Evolutionary conservation across 495 filamentous ascomycete genomes (phyloP).

Genomic region (Xylaria castorea): DNA sequence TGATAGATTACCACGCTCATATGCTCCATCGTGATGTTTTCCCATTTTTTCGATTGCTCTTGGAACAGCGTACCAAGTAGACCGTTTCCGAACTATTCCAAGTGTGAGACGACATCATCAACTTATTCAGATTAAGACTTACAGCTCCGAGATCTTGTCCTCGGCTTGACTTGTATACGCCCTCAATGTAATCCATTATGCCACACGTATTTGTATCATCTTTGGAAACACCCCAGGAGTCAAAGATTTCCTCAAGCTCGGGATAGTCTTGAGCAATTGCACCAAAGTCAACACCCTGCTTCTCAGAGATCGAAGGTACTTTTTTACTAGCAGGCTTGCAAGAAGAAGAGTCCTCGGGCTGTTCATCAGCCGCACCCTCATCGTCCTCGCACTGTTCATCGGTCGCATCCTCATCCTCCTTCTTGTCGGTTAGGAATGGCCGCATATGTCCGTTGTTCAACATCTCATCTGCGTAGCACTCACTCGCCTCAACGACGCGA

Average conservation of each 20-base stretch:
- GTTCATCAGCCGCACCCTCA: background rate
- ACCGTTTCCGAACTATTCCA: slow-evolving; percentile 42
- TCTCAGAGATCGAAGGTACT: background rate
- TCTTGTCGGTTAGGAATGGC: slow-evolving; percentile 37
- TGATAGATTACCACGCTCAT: slow-evolving; percentile 52
- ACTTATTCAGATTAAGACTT: slow-evolving; percentile 16
- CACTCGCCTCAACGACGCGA: slow-evolving; percentile 48
- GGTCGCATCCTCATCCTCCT: slow-evolving; percentile 4
- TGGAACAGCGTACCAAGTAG: slow-evolving; percentile 57
- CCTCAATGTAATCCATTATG: slow-evolving; percentile 41
- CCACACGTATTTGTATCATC: background rate
- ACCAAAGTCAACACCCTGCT: background rate
- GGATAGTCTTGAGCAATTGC: slow-evolving; percentile 24
- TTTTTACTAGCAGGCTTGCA: background rate
- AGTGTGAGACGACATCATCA: slow-evolving; percentile 14
- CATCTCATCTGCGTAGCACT: slow-evolving; percentile 51
- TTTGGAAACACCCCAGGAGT: slow-evolving; percentile 2
- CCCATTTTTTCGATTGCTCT: slow-evolving; percentile 64
- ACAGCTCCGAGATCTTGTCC: slow-evolving; percentile 44
- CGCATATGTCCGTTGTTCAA: slow-evolving; percentile 47
- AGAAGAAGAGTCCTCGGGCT: background rate
- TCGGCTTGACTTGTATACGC: slow-evolving; percentile 36
- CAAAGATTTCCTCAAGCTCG: slow-evolving; percentile 39
- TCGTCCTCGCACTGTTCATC: background rate
- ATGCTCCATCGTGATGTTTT: slow-evolving; percentile 51